These are phyloP conservation scores for Apiospora saccharicola DNA, from an alignment of 2,329 filamentous ascomycete genomes.

Conservation along the genomic window DNA sequence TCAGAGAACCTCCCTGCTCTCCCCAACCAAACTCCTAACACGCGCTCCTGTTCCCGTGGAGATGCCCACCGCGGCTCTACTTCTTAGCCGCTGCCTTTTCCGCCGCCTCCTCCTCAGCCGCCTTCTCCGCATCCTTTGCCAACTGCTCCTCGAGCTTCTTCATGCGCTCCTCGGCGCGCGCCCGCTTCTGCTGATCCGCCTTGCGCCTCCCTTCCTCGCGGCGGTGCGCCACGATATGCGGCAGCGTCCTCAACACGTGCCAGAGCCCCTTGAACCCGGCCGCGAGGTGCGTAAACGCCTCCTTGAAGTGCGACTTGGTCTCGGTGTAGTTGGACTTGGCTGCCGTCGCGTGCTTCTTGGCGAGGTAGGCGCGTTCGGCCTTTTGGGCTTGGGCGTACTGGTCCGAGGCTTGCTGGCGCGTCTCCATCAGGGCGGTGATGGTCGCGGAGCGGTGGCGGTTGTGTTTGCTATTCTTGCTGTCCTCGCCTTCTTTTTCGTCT, in stretches of 20 bases:
- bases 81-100: not conserved
- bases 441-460: constrained; percentile 19
- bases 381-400: constrained; percentile 17
- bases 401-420: constrained; percentile 18
- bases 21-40: not conserved
- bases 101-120: not conserved
- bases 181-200: not conserved
- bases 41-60: not conserved
- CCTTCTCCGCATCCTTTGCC: not conserved
- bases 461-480: not conserved
- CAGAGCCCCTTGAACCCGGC: not conserved
- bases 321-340: not conserved
- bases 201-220: not conserved
- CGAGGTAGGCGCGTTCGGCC: constrained; percentile 13
- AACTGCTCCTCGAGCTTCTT: constrained; percentile 23
- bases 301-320: constrained; percentile 20
- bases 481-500: not conserved
- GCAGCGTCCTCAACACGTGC: not conserved
- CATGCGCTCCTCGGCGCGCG: constrained; percentile 16
- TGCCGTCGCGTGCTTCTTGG: constrained; percentile 14
- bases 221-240: constrained; percentile 18
- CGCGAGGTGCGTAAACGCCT: constrained; percentile 12
- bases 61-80: not conserved
- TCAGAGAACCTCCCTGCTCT: not conserved
- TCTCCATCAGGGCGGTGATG: constrained; percentile 19